These are phyloP conservation scores for Saccharomyces hybrid DNA, from an alignment of 1,139 yeast species.

Conservation along the genomic window DNA sequence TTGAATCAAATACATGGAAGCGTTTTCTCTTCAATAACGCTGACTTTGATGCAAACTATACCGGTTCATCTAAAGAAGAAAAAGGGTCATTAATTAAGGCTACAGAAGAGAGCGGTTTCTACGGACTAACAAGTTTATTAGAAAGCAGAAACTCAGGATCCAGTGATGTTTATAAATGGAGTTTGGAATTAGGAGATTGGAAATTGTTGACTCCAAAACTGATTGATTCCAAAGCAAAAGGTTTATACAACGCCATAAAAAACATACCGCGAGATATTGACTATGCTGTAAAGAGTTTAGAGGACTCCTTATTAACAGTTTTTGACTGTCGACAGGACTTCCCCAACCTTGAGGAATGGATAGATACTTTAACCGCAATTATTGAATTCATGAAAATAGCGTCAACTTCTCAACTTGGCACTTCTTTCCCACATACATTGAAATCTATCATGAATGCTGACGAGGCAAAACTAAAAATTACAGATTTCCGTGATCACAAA, in stretches of 20 bases:
- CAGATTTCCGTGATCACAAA: constrained; percentile 15
- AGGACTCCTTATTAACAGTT: constrained; percentile 3
- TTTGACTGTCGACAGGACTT: constrained; percentile 4
- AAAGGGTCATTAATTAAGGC: constrained; percentile 20
- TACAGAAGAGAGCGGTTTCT: constrained; percentile 22
- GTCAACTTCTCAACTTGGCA: not conserved
- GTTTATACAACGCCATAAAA: constrained; percentile 20
- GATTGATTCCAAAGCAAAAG: constrained; percentile 14
- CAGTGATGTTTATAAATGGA: constrained; percentile 21
- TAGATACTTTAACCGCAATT: constrained; percentile 1
- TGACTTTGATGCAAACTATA: constrained; percentile 47
- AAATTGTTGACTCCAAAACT: constrained; percentile 20
- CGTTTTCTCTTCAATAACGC: constrained; percentile 52
- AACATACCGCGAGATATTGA: constrained; percentile 4
- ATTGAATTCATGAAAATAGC: not conserved
- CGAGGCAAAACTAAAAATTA: constrained; percentile 5
- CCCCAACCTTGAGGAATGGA: constrained; percentile 8
- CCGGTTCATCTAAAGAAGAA: constrained; percentile 42
- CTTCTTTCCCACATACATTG: not conserved
- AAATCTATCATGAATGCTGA: constrained; percentile 5
- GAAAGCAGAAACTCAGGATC: not conserved
- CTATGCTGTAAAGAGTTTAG: constrained; percentile 5
- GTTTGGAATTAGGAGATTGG: constrained; percentile 26
- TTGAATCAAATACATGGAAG: constrained; percentile 36
- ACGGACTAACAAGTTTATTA: constrained; percentile 21